Evolutionary conservation across 148 eudicot genomes (phyloP).

Genomic region (Chenopodium formosanum): DNA sequence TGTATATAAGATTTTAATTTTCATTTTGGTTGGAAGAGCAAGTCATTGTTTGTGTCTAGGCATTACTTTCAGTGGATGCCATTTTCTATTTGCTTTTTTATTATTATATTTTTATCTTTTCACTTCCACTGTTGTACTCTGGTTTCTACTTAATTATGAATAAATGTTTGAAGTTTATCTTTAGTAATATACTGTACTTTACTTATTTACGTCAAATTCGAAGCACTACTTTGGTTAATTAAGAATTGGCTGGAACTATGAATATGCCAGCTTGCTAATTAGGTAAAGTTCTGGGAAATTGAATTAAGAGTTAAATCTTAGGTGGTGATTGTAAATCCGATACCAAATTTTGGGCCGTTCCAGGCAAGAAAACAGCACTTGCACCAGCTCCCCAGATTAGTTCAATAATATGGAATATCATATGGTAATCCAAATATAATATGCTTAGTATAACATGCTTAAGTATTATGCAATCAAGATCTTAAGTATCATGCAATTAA

Average conservation of each 20-base stretch:
- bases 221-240: not conserved
- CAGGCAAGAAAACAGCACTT: not conserved
- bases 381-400: not conserved
- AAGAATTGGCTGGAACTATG: not conserved
- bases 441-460: no score
- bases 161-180: constrained; percentile 12
- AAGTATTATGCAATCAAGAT: no score
- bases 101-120: not conserved
- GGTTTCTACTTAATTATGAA: constrained; percentile 9
- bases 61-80: constrained; percentile 15
- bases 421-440: no score
- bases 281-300: not conserved
- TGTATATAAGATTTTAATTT: constrained; percentile 22
- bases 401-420: not conserved
- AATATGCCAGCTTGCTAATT: not conserved
- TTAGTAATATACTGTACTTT: not conserved
- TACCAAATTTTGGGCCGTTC: not conserved
- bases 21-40: constrained; percentile 8
- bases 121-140: constrained; percentile 2
- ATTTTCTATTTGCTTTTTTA: not conserved
- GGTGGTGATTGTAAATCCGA: not conserved
- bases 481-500: no score
- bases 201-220: not conserved
- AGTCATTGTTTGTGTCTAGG: constrained; percentile 23
- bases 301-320: not conserved